Evolutionary conservation across 225 moss, liverwort and hornwort genomes (phyloP).

Genomic region (Sphagnum tenellum): DNA sequence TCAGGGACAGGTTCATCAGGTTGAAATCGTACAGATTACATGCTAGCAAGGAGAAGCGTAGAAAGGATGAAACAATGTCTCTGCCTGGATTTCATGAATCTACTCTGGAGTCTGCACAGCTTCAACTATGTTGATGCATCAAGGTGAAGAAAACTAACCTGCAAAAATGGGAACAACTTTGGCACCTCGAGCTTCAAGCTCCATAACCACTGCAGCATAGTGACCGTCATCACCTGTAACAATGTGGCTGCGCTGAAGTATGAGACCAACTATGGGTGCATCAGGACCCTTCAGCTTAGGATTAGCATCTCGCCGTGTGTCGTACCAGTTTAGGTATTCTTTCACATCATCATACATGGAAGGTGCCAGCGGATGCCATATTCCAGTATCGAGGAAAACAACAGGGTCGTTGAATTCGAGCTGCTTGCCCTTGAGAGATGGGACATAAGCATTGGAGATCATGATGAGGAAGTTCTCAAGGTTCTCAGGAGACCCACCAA

Average conservation of each 20-base stretch:
- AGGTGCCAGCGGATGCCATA: slow-evolving; percentile 98
- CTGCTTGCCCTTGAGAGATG: slow-evolving; percentile 33
- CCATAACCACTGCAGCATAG: slow-evolving; percentile 93
- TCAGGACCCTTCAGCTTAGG: slow-evolving; percentile 61
- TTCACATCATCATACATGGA: slow-evolving; percentile 93
- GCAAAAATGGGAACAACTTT: slow-evolving; percentile 97
- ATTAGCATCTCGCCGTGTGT: slow-evolving; percentile 70
- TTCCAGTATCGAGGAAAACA: slow-evolving; percentile 74
- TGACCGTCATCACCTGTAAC: slow-evolving; percentile 98
- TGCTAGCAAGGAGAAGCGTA: too few relatives aligned
- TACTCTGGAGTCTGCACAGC: too few relatives aligned
- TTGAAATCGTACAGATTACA: too few relatives aligned
- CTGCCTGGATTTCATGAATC: too few relatives aligned
- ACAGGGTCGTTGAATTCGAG: slow-evolving; percentile 71
- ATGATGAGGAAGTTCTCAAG: slow-evolving; percentile 92
- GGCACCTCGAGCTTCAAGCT: slow-evolving; percentile 93
- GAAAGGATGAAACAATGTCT: too few relatives aligned
- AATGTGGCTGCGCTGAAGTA: slow-evolving; percentile 91
- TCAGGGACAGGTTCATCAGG: too few relatives aligned
- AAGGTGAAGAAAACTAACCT: slow-evolving; percentile 11
- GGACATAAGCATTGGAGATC: slow-evolving; percentile 86
- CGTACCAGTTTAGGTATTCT: slow-evolving; percentile 95
- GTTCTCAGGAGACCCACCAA: slow-evolving; percentile 94
- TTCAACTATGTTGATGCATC: too few relatives aligned
- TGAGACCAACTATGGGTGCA: slow-evolving; percentile 66